phyloP scores from a whole-genome alignment of 306 rosid genomes.

The Cucumis cinereus region DNA sequence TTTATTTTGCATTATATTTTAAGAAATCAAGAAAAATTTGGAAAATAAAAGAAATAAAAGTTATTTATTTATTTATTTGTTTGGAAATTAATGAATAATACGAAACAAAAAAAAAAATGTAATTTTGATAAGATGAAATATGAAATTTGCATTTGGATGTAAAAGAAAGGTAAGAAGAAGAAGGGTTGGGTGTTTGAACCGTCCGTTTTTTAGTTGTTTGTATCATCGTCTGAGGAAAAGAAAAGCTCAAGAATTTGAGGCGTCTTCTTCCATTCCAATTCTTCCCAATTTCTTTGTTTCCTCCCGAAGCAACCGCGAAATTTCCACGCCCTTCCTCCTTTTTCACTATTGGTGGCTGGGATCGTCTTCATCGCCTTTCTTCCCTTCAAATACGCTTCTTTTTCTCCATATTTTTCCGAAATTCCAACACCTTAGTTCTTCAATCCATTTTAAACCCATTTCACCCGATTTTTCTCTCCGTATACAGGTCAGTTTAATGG shows the following conservation, averaged over 20 bases:
- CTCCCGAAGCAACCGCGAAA: constrained; percentile 2
- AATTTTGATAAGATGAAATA: not conserved
- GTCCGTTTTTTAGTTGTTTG: not conserved
- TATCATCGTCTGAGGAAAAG: not conserved
- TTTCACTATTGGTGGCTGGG: not conserved
- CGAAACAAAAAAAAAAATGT: not conserved
- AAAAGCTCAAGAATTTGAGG: not conserved
- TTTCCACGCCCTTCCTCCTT: not conserved
- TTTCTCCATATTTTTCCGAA: not conserved
- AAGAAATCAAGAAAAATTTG: too few relatives aligned
- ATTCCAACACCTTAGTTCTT: not conserved
- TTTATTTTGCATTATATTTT: too few relatives aligned
- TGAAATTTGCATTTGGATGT: not conserved
- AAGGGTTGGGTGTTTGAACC: not conserved
- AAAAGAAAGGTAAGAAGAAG: not conserved
- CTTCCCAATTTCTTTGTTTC: not conserved
- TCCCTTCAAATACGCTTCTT: not conserved
- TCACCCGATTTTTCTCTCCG: not conserved
- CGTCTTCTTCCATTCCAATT: not conserved
- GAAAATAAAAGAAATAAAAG: too few relatives aligned
- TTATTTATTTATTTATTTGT: too few relatives aligned
- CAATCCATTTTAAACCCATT: too few relatives aligned
- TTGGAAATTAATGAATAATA: not conserved
- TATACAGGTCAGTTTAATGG: not conserved
- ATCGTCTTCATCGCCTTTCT: not conserved